phyloP scores from a whole-genome alignment of 2,329 filamentous ascomycete species.

The Cladosporium phlei region DNA sequence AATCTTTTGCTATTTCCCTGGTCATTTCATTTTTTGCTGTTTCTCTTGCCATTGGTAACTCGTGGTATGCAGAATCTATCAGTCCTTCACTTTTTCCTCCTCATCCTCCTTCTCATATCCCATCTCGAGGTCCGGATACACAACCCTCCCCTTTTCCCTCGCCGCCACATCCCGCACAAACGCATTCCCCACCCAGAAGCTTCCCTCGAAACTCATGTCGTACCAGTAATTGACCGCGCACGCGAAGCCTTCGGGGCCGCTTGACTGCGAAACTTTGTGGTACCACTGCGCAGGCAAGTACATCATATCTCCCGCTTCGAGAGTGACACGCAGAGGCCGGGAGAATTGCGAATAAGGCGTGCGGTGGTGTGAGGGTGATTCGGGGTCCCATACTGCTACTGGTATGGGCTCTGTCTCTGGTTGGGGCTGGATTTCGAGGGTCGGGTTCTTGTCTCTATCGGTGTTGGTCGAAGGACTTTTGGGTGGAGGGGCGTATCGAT shows the following conservation, averaged over 20 bases:
- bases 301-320: conserved; percentile 71
- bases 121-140: conserved; percentile 21
- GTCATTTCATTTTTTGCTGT: too few species aligned
- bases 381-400: conserved; percentile 72
- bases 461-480: conserved; percentile 18
- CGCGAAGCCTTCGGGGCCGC: conserved; percentile 64
- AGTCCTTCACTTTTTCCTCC: too few species aligned
- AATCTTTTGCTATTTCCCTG: too few species aligned
- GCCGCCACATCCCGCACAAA: conserved; percentile 40
- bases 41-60: too few species aligned
- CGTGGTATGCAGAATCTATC: too few species aligned
- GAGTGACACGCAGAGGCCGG: conserved; percentile 59
- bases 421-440: conserved; percentile 33
- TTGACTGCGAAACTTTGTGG: conserved; percentile 74
- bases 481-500: conserved; percentile 57
- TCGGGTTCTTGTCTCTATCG: conserved; percentile 20
- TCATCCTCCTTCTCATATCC: neutral
- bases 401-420: conserved; percentile 50
- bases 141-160: conserved; percentile 15
- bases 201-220: conserved; percentile 70
- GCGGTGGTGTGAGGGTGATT: conserved; percentile 45
- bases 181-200: conserved; percentile 57
- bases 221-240: conserved; percentile 85
- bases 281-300: conserved; percentile 82
- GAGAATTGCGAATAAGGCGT: conserved; percentile 59